Evolutionary conservation across 768 basidiomycete genomes (phyloP).

Genomic region (Pisolithus marmoratus): DNA sequence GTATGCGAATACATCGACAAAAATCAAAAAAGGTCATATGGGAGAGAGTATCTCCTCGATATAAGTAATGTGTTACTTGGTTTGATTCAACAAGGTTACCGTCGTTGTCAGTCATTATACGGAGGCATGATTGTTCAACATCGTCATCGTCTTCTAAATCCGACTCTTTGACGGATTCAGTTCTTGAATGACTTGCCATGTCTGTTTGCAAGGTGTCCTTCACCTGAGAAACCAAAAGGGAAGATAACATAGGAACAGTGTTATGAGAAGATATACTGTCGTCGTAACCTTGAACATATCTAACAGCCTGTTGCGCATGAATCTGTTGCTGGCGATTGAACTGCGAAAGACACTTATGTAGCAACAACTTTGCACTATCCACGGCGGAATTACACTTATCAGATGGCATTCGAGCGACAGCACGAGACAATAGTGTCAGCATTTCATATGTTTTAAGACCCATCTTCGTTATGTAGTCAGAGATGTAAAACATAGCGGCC

Average conservation of each 20-base stretch:
- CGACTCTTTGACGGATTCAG: no score
- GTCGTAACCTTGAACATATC: conserved; percentile 21
- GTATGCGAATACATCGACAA: not conserved
- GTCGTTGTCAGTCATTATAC: not conserved
- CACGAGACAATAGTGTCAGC: conserved; percentile 18
- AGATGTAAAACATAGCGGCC: conserved; percentile 33
- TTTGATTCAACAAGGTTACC: not conserved
- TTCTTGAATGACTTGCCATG: no score
- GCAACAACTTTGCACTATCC: conserved; percentile 13
- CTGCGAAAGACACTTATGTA: conserved; percentile 29
- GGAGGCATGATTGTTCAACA: not conserved
- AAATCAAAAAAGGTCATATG: not conserved
- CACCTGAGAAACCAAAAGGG: not conserved
- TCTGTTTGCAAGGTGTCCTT: not conserved
- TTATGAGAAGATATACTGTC: conserved; percentile 7
- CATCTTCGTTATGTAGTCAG: conserved; percentile 32
- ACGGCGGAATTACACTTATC: not conserved
- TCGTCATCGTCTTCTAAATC: not conserved
- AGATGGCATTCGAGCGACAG: conserved; percentile 7
- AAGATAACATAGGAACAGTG: not conserved
- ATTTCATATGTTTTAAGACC: conserved; percentile 21
- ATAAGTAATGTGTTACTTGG: not conserved
- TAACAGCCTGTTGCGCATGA: conserved; percentile 29
- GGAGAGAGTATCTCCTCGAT: not conserved
- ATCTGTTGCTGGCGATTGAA: conserved; percentile 26